Base-by-base conservation (phyloP, 1,284 basidiomycete species). In the Chondrostereum purpureum region DNA sequence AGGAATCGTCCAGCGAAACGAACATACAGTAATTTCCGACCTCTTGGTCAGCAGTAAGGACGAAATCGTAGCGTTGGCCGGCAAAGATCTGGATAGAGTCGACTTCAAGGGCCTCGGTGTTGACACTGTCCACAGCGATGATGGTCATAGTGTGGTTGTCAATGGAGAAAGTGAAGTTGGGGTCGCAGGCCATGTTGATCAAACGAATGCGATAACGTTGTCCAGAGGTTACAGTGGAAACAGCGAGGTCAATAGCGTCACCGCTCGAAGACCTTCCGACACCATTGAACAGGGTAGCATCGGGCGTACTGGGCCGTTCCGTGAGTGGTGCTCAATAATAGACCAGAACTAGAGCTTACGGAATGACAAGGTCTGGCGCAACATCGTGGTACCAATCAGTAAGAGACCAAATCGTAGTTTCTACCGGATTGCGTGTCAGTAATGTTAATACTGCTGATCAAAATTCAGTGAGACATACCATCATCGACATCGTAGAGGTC, bases 261-360 rank as follows among this genome's bases (percentile, higher is more conserved):
- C n/a, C n/a, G n/a, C n/a, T n/a, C n/a, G 42, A 5, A 42, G 57
- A 75, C 11, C 68, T 60, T 4, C 75, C 76, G 17, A 58, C 52
- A 1, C 78, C 77, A 44, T 80, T 78, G 55, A 80, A 65, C 14
- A 77, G 56, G 2, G 64, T 68, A 0, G 59, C 61, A 39, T 66
- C 58, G 1, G 71, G 64, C 20, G 22, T 8, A 11, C 21, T 27
- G 20, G 11, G 40, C 12, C 16, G 18, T 21, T 17, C 37, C 20
- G 17, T 21, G 41, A 19, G 51, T 19, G 50, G 41, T 31, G 34
- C 24, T 24, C n/a, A n/a, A n/a, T 14, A 39, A 18, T 17, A 14
- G 37, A 10, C n/a, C n/a, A n/a, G 36, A 38, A 20, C 20, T 16
- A 20, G 33, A 42, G 19, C 44, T 43, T 24, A 43, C 22, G 31